phyloP scores from a whole-genome alignment of 345 rosid genomes.

The Mercurialis annua region DNA sequence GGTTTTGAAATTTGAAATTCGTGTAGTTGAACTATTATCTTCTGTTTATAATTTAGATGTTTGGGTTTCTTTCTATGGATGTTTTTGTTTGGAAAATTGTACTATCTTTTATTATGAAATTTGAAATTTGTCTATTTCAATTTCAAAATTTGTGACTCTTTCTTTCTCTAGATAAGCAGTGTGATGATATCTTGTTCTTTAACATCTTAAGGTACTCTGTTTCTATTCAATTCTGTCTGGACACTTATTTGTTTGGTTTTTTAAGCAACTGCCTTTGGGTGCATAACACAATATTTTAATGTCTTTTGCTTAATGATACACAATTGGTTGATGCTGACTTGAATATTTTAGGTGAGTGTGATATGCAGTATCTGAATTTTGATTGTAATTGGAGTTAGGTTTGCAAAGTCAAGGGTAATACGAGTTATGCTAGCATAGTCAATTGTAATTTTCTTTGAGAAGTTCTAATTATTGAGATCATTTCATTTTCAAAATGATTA shows the following conservation, averaged over 20 bases:
- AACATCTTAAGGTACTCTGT: not conserved
- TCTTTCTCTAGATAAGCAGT: not conserved
- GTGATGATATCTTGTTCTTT: not conserved
- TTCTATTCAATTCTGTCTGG: not conserved
- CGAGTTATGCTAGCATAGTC: not conserved
- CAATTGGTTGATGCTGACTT: not conserved
- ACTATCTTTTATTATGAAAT: too few relatives aligned
- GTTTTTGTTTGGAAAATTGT: not conserved
- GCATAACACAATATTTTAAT: not conserved
- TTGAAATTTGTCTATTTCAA: not conserved
- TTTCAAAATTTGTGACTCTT: not conserved
- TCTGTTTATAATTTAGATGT: not conserved
- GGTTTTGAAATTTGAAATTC: too few relatives aligned
- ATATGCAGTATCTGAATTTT: too few relatives aligned
- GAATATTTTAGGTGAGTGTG: too few relatives aligned
- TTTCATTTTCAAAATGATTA: not conserved
- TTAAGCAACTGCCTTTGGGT: not conserved
- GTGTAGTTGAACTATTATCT: not conserved
- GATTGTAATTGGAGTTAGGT: not conserved
- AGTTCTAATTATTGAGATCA: not conserved
- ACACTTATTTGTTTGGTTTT: not conserved
- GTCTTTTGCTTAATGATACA: not conserved
- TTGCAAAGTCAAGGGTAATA: not conserved
- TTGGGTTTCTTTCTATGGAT: not conserved
- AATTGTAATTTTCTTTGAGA: not conserved